Percentiles rank a stretch among this genome's conserved stretches.
phyloP scores from a whole-genome alignment of 108 stramenopile genomes.

The Pseudonitzschia pungens region DNA sequence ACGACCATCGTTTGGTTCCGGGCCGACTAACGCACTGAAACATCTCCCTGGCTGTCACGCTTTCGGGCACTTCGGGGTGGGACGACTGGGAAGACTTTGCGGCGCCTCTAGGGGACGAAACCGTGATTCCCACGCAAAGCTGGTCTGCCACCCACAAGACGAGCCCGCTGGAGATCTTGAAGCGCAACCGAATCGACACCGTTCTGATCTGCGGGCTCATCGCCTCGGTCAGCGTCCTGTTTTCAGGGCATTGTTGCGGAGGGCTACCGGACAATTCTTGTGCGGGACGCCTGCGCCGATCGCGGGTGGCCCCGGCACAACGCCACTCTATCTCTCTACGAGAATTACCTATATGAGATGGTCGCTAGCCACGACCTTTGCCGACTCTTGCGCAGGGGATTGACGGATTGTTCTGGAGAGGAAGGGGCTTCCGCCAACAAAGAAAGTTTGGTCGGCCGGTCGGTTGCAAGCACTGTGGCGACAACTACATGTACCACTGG shows the following conservation, averaged over 20 bases:
- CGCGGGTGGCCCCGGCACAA: slow-evolving; percentile 54
- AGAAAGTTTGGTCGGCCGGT: no score
- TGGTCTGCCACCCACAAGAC: slow-evolving; percentile 46
- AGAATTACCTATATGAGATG: slow-evolving; percentile 66
- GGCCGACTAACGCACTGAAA: slow-evolving; percentile 48
- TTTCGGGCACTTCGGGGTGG: slow-evolving; percentile 55
- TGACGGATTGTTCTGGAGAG: no score
- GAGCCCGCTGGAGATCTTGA: slow-evolving; percentile 32
- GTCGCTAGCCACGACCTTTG: neutral
- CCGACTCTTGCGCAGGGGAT: no score
- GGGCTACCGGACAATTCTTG: slow-evolving; percentile 56
- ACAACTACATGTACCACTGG: no score
- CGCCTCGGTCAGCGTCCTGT: slow-evolving; percentile 64
- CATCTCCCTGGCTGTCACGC: slow-evolving; percentile 59
- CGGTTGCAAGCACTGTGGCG: no score
- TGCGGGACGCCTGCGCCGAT: slow-evolving; percentile 64
- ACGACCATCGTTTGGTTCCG: slow-evolving; percentile 57
- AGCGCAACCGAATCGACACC: slow-evolving; percentile 40
- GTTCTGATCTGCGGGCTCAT: slow-evolving; percentile 61
- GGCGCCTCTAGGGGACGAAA: slow-evolving; percentile 36
- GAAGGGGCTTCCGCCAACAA: no score
- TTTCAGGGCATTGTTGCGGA: slow-evolving; percentile 62
- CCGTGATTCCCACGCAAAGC: slow-evolving; percentile 47
- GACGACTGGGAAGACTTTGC: slow-evolving; percentile 79
- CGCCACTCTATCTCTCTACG: slow-evolving; percentile 57